Evolutionary conservation across 2,329 filamentous ascomycete species (phyloP), one percentile per base, ranked within the genome.

Genomic region (Fusarium veterinarium): DNA sequence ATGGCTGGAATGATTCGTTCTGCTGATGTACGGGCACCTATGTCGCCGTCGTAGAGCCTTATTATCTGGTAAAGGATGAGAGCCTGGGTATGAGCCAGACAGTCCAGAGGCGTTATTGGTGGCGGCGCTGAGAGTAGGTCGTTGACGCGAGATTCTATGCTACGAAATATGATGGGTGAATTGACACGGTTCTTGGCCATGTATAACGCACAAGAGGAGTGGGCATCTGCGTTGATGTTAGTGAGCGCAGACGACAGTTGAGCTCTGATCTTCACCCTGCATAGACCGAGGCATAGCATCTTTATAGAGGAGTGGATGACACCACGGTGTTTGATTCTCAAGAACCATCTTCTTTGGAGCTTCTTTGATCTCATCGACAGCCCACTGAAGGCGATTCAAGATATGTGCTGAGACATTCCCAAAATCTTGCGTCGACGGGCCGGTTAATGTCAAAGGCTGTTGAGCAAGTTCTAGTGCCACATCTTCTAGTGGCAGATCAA

Each of bases 151-250:
- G 80, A 78, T 20, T 85, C 83, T 62, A 90, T 85, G 48, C 84
- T 83, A 5, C 84, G 83, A 25, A 86, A 79, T n/a, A 90, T 84
- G 30, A 87, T 77, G 14, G 82, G 80, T 0, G 82, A 77, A 70
- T 90, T 90, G 23, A 76, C 73, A 1, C 81, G 68, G 51, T 86
- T 90, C 69, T 84, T 88, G 14, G 85, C 80, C 46, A 86, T 79
- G 71, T 88, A 88, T 1, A 90, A 78, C 2, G 87, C 86, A 74
- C 88, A 90, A 31, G 85, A 84, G 8, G 87, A 83, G 66, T 86
- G 81, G 0, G 86, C 87, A 69, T 90, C 88, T 88, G 52, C 17
- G 19, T 31, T 3, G n/a, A 25, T 3, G 17, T 72, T 72, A 56
- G 61, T 56, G 33, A 40, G 25, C 19, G 30, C 8, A 23, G n/a